Percentiles rank a stretch among this genome's conserved stretches.
These are phyloP conservation scores for Phanerochaete carnosa DNA, from an alignment of 768 basidiomycete species.

Conservation along the genomic window DNA sequence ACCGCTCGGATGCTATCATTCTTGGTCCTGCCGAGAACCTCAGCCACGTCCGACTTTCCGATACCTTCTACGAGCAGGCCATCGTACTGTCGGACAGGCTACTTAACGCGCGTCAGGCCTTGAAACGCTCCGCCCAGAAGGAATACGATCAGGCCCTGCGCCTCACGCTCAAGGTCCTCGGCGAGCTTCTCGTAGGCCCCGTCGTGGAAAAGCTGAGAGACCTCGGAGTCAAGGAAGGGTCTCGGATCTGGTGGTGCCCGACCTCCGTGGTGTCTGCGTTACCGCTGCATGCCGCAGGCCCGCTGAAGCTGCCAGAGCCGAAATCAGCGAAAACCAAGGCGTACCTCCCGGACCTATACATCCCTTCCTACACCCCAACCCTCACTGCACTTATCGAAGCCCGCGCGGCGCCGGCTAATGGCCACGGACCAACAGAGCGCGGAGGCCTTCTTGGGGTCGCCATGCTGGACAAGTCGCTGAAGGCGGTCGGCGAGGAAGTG, in stretches of 20 bases:
- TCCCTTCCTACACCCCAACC: constrained; percentile 31
- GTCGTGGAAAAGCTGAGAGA: neutral
- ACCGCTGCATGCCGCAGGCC: constrained; percentile 24
- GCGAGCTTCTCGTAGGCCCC: neutral
- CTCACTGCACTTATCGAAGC: constrained; percentile 17
- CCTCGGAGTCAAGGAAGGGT: neutral
- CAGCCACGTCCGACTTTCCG: constrained; percentile 14
- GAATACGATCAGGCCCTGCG: neutral
- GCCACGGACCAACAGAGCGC: neutral
- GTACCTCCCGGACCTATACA: constrained; percentile 19
- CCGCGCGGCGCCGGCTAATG: neutral
- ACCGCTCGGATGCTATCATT: constrained; percentile 37
- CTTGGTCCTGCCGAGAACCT: constrained; percentile 5
- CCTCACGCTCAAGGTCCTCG: neutral
- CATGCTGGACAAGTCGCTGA: neutral
- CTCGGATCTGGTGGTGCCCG: constrained; percentile 5
- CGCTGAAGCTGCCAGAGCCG: neutral
- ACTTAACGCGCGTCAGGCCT: neutral
- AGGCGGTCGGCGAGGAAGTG: neutral
- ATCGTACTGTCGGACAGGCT: neutral
- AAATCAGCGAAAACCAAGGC: neutral
- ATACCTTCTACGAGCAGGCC: neutral
- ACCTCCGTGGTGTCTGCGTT: neutral
- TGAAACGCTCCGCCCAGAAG: neutral
- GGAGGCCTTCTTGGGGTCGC: neutral